Conservation (phyloP, 352 stramenopile genomes). For the Phytophthora lateralis region DNA sequence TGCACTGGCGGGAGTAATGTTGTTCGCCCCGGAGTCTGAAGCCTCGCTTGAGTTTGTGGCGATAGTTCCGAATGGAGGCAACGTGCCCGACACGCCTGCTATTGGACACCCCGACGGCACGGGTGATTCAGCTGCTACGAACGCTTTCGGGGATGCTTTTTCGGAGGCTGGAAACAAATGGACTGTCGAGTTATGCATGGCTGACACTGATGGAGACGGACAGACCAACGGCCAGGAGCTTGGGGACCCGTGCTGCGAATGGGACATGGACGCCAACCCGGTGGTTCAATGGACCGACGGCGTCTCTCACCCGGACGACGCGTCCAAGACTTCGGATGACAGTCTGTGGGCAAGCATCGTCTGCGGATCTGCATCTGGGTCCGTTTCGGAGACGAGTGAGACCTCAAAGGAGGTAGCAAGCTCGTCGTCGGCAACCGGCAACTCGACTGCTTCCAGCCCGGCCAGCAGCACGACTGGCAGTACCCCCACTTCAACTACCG, state of each 20-base stretch:
- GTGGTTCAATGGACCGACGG: constrained; percentile 23
- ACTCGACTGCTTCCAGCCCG: constrained; percentile 16
- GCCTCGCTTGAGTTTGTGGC: constrained; percentile 20
- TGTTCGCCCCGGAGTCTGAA: constrained; percentile 1
- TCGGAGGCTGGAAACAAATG: constrained; percentile 21
- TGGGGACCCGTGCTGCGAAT: constrained; percentile 20
- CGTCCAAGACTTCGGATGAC: constrained; percentile 26
- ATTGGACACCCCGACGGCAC: constrained; percentile 21
- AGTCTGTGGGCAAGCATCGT: constrained; percentile 21
- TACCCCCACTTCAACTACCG: constrained; percentile 1
- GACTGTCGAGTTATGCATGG: constrained; percentile 14
- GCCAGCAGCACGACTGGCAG: constrained; percentile 4
- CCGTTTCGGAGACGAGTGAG: constrained; percentile 2
- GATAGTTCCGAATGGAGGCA: constrained; percentile 17
- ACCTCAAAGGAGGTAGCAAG: background rate
- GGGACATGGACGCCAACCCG: constrained; percentile 21
- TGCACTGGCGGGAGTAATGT: background rate
- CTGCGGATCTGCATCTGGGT: constrained; percentile 11
- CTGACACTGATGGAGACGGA: constrained; percentile 20
- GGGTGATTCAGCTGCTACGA: constrained; percentile 10
- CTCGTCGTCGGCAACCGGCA: constrained; percentile 7
- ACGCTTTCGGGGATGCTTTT: constrained; percentile 19
- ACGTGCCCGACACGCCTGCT: constrained; percentile 17
- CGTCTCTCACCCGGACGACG: constrained; percentile 26
- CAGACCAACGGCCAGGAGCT: constrained; percentile 23